Conservation (phyloP, 2,329 filamentous ascomycete genomes). For the Lachnellula suecica region DNA sequence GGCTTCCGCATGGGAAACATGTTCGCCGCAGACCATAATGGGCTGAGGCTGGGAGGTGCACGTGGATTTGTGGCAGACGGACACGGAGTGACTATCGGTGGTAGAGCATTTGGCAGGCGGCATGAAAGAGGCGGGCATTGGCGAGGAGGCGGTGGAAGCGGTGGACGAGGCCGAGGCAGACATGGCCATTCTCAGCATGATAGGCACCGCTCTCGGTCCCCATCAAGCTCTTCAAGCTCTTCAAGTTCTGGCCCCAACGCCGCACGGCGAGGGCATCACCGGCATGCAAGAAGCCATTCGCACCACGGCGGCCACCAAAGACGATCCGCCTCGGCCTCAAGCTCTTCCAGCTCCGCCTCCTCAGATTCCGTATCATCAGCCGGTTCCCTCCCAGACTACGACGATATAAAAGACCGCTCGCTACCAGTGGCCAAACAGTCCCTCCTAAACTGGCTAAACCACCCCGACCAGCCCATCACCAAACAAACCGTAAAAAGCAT, state of each 20-base stretch:
- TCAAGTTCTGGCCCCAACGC: no score
- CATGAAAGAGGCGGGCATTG: constrained; percentile 6
- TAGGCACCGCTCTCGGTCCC: constrained; percentile 4
- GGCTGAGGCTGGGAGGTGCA: constrained; percentile 34
- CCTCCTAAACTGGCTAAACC: constrained; percentile 48
- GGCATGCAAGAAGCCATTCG: background rate
- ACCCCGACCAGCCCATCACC: constrained; percentile 49
- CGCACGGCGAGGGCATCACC: no score
- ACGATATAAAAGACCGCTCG: constrained; percentile 48
- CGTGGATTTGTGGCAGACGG: constrained; percentile 22
- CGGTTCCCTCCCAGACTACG: constrained; percentile 53
- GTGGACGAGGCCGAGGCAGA: constrained; percentile 4
- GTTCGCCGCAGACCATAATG: constrained; percentile 39
- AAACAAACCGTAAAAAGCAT: constrained; percentile 43
- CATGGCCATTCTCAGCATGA: background rate
- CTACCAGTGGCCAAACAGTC: constrained; percentile 45
- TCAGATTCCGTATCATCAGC: constrained; percentile 35
- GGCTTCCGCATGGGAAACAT: constrained; percentile 19
- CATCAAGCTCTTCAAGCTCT: no score
- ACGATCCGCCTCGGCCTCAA: constrained; percentile 14
- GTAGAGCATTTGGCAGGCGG: constrained; percentile 16
- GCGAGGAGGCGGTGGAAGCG: background rate
- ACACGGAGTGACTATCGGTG: constrained; percentile 21
- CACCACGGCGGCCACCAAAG: constrained; percentile 7
- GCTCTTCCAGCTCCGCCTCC: constrained; percentile 17